These are phyloP conservation scores for Catharanthus roseus DNA, from an alignment of 257 asterid genomes.

Conservation along the genomic window DNA sequence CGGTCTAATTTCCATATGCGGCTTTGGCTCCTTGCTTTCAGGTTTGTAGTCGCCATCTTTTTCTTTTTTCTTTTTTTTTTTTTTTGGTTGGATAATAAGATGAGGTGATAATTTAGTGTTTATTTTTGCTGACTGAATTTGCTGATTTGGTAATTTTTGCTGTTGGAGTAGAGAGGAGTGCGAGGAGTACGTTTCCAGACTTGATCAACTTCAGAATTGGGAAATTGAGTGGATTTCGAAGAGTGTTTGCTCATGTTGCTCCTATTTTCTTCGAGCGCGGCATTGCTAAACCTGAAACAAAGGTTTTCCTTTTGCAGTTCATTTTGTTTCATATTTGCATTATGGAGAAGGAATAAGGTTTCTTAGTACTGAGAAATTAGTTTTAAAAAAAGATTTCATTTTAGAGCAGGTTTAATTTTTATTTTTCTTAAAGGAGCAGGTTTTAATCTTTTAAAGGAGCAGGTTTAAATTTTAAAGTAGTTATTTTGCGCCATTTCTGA, in stretches of 20 bases:
- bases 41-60: constrained; percentile 34
- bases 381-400: not conserved
- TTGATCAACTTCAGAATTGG: constrained; percentile 81
- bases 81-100: not conserved
- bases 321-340: not conserved
- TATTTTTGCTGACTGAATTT: constrained; percentile 1
- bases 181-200: constrained; percentile 92
- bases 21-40: constrained; percentile 95
- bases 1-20: constrained; percentile 73
- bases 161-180: constrained; percentile 66
- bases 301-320: constrained; percentile 37
- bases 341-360: not conserved
- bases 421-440: too few species aligned
- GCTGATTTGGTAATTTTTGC: not conserved
- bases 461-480: too few species aligned
- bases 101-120: not conserved
- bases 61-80: not conserved
- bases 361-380: not conserved
- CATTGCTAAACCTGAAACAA: constrained; percentile 80
- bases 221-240: constrained; percentile 75
- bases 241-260: constrained; percentile 88
- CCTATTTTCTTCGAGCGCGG: constrained; percentile 93
- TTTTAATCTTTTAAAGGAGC: too few species aligned
- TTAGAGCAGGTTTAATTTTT: not conserved
- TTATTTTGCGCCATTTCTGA: too few species aligned